Conservation (phyloP, 2,329 filamentous ascomycete species). For the Neofusicoccum umdonicola region DNA sequence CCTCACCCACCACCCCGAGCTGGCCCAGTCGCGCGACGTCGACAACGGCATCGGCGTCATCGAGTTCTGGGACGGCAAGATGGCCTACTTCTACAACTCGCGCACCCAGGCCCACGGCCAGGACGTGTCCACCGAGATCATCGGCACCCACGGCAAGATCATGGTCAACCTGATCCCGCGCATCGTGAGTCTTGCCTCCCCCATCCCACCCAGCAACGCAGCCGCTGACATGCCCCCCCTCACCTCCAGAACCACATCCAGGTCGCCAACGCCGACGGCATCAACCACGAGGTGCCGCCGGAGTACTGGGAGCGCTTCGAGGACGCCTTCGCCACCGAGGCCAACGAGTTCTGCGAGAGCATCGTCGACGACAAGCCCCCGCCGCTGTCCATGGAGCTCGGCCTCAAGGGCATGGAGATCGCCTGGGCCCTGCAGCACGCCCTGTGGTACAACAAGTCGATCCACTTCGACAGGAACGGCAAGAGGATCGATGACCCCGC, state of each 20-base stretch:
- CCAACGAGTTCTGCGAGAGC: conserved; percentile 38
- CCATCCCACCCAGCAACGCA: background rate
- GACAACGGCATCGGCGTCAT: conserved; percentile 47
- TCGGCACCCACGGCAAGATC: conserved; percentile 45
- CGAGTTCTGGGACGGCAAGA: conserved; percentile 45
- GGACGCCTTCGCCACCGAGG: conserved; percentile 40
- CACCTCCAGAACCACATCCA: conserved; percentile 29
- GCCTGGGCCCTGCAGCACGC: conserved; percentile 55
- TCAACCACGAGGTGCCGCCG: conserved; percentile 36
- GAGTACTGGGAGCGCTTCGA: conserved; percentile 43
- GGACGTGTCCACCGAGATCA: conserved; percentile 44
- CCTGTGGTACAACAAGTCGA: conserved; percentile 55
- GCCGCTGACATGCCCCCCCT: background rate
- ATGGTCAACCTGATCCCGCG: conserved; percentile 37
- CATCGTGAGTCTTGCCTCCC: conserved; percentile 5
- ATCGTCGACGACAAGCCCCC: conserved; percentile 38
- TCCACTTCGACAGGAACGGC: conserved; percentile 40
- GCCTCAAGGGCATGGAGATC: conserved; percentile 38
- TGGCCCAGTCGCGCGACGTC: conserved; percentile 39
- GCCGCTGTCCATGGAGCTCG: conserved; percentile 35
- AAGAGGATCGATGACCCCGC: conserved; percentile 18
- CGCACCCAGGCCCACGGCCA: conserved; percentile 45
- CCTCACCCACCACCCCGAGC: conserved; percentile 36
- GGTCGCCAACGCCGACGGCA: conserved; percentile 32
- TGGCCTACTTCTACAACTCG: conserved; percentile 46